A percentile compares a stretch with the other conserved stretches of the same genome.
Evolutionary conservation across 441 rosid species (phyloP).

Genomic region (Brassica hybrid): DNA sequence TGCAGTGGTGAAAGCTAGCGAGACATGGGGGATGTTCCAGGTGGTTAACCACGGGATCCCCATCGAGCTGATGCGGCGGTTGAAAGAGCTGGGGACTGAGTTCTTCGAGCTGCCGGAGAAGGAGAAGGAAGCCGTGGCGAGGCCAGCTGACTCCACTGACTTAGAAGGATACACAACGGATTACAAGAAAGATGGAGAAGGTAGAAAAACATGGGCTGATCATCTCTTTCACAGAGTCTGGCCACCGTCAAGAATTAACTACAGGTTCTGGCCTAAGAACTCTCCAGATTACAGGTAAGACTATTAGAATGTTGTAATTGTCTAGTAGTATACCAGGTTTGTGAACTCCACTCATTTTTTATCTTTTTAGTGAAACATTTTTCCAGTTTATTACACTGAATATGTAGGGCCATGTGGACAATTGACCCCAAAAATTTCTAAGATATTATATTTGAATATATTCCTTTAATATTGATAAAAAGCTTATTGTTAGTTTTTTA

Average conservation of each 20-base stretch:
- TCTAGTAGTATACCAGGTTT: not conserved
- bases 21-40: conserved; percentile 60
- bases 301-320: no score
- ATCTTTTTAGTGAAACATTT: no score
- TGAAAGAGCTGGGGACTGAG: conserved; percentile 54
- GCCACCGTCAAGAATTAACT: conserved; percentile 61
- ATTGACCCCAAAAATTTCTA: no score
- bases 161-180: not conserved
- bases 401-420: not conserved
- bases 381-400: not conserved
- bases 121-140: conserved; percentile 60
- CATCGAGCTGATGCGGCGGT: conserved; percentile 40
- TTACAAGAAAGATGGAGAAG: no score
- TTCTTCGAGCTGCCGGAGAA: conserved; percentile 64
- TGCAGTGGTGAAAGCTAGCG: conserved; percentile 41
- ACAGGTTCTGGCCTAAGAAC: conserved; percentile 67
- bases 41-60: conserved; percentile 62
- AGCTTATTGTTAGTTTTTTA: no score
- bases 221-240: conserved; percentile 75
- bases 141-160: conserved; percentile 37
- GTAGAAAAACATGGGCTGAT: conserved; percentile 66
- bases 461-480: no score
- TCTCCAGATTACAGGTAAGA: conserved; percentile 43
- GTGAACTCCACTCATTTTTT: not conserved
- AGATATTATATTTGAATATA: no score